phyloP scores from a whole-genome alignment of 2,329 filamentous ascomycete species.

The Cercospora sesami region DNA sequence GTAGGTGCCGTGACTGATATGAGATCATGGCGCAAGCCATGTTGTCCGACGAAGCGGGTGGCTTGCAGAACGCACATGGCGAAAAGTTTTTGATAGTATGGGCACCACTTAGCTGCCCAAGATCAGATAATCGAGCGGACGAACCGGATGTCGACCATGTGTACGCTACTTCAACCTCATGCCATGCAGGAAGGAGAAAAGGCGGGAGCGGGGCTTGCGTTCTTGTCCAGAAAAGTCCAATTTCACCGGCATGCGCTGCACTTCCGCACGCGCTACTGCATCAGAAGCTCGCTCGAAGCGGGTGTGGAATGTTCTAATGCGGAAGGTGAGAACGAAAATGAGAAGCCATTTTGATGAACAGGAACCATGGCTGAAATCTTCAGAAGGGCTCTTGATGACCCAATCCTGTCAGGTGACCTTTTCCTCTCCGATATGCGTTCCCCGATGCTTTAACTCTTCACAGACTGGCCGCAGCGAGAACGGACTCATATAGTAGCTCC shows the following conservation, averaged over 20 bases:
- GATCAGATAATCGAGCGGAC: neutral
- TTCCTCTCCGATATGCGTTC: no score
- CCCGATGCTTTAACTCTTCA: no score
- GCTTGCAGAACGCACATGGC: neutral
- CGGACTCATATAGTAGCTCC: no score
- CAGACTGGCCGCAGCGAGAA: no score
- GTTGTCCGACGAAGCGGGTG: neutral
- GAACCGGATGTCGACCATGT: neutral
- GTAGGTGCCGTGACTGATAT: neutral
- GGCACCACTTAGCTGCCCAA: neutral
- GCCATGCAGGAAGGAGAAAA: neutral
- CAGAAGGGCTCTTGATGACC: no score
- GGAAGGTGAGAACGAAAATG: neutral
- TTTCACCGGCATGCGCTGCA: neutral
- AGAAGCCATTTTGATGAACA: neutral
- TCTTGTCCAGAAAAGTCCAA: neutral
- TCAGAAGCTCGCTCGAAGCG: neutral
- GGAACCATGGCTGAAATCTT: neutral
- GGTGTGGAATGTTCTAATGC: neutral
- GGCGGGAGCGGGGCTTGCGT: neutral
- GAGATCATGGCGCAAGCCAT: neutral
- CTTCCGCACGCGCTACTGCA: neutral
- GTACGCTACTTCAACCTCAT: neutral
- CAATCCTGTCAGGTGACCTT: no score
- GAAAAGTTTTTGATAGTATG: neutral